Evolutionary conservation across 1,284 basidiomycete species (phyloP), one percentile per base, ranked within the genome.

Genomic region (Vanrija humicola): DNA sequence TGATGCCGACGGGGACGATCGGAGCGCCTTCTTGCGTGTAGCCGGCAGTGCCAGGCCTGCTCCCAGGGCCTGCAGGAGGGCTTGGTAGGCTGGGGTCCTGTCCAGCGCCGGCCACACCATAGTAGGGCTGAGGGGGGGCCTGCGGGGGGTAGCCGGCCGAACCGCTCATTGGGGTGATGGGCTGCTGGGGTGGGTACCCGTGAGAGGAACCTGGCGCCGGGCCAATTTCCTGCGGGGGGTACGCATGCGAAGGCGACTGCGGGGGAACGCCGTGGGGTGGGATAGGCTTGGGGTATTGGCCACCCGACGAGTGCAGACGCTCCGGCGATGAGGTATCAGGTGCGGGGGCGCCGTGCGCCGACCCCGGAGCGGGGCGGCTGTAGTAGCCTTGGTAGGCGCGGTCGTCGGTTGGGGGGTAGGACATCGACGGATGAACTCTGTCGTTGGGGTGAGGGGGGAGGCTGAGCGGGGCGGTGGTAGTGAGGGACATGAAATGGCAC

Each of bases 1-100:
- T 70, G 46, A 77, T 68, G 21, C 75, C 75, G 2, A 75, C 73
- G 9, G 75, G 75, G 5, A 77, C 70, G 46, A 75, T 71, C 3
- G 72, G 72, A 10, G 65, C 56, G 25, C 73, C 73, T 9, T 74
- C 73, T 0, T 60, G 48, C 8, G 69, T 70, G 46, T 65, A 71
- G 45, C 66, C 63, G 5, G 42, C 45, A 26, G 45, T 52, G 23
- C 34, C 43, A 15, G 51, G 40, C 10, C 42, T 21, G 45, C 26
- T 57, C 61, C 48, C 64, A 48, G 28, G 46, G 61, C 65, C 28
- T 3, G 63, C 58, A 18, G 68, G 68, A 26, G 68, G 69, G 21
- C 64, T 67, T 18, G 69, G 67, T 18, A 65, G 56, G 48, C 58
- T 25, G 25, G 52, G 61, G 45, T 64, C 64, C 29, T 64, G 54